Evolutionary conservation across 2,329 filamentous ascomycete genomes (phyloP).

Genomic region (Coleophoma cylindrospora): DNA sequence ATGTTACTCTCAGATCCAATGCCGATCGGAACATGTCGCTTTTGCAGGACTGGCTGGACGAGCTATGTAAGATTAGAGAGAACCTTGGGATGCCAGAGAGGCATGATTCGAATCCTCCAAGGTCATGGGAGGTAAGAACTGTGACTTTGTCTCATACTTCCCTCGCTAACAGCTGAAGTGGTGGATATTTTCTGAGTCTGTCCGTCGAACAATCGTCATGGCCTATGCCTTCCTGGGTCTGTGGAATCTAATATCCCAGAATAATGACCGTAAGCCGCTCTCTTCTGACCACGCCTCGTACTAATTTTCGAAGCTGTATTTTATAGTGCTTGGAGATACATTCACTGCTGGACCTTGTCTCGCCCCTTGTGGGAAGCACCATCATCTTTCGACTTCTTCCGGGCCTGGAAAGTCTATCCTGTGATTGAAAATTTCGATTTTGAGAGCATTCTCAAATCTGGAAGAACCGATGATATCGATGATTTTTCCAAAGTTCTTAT

Average conservation of each 20-base stretch:
- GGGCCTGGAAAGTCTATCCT: slow-evolving; percentile 22
- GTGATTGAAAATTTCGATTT: slow-evolving; percentile 25
- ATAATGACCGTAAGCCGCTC: slow-evolving; percentile 12
- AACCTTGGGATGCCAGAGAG: slow-evolving; percentile 15
- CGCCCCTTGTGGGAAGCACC: slow-evolving; percentile 26
- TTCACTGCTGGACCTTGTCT: slow-evolving; percentile 27
- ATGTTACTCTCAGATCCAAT: slow-evolving; percentile 26
- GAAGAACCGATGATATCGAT: slow-evolving; percentile 24
- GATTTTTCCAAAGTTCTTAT: slow-evolving; percentile 26
- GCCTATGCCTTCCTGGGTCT: slow-evolving; percentile 23
- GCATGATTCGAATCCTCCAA: slow-evolving; percentile 7
- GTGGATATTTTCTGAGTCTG: slow-evolving; percentile 30
- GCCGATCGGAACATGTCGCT: slow-evolving; percentile 26
- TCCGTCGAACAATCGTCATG: slow-evolving; percentile 28
- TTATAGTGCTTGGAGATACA: slow-evolving; percentile 18
- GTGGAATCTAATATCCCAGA: slow-evolving; percentile 18
- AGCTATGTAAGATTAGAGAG: slow-evolving; percentile 21
- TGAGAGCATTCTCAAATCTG: slow-evolving; percentile 22
- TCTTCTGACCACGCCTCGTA: not conserved
- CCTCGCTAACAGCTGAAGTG: slow-evolving; percentile 15
- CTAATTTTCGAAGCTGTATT: slow-evolving; percentile 10
- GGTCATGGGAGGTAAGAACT: slow-evolving; percentile 23
- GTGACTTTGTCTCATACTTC: not conserved
- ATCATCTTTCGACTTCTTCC: slow-evolving; percentile 23
- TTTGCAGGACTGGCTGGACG: slow-evolving; percentile 17